Evolutionary conservation across 495 filamentous ascomycete species (phyloP), one percentile per base, ranked within the genome.

Genomic region (Penicillium angulare): DNA sequence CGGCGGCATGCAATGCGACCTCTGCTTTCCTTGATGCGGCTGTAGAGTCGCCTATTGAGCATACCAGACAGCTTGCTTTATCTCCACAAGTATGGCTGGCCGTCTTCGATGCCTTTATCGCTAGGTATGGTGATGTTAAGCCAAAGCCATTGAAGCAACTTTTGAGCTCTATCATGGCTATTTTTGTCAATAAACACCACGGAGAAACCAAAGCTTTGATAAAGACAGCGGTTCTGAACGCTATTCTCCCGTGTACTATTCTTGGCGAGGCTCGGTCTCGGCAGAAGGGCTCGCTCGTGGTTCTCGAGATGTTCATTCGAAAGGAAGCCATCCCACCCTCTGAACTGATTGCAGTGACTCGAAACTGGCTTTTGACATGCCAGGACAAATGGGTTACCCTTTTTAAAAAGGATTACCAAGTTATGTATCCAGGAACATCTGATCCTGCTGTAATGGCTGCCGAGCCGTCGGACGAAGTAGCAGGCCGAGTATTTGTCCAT

Each of bases 101-200:
- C 35, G 63, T 87, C 3, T 89, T 93, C 60, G 68, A 83, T 12
- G 81, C 87, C 42, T 92, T 84, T 55, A 71, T 95, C 52, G 77
- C 83, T 48, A 86, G 83, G 68, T 89, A 82, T 53, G 86, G 92
- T 54, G 80, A 83, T 55, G 79, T 86, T 29, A 86, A 86, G 50
- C 78, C 85, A 21, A 86, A 90, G 44, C 84, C 88, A 23, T 79
- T 91, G 78, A 84, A 84, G 60, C 85, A 89, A 53, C 74, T 92
- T 0, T 65, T 95, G 38, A 73, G 81, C 55, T 76, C 82, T 35
- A 63, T 88, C 44, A 73, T 73, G 27, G 65, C 71, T 16, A 73
- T 83, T 7, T 59, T 85, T 33, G 67, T 60, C 13, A 79, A 68
- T 29, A 79, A 80, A 46, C 76, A 79, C 7, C 49, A 63, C 64